A percentile compares a stretch with the other conserved stretches of the same genome.
Conservation (phyloP, 371 early-diverging fungal genomes). For the Cokeromyces recurvatus region DNA sequence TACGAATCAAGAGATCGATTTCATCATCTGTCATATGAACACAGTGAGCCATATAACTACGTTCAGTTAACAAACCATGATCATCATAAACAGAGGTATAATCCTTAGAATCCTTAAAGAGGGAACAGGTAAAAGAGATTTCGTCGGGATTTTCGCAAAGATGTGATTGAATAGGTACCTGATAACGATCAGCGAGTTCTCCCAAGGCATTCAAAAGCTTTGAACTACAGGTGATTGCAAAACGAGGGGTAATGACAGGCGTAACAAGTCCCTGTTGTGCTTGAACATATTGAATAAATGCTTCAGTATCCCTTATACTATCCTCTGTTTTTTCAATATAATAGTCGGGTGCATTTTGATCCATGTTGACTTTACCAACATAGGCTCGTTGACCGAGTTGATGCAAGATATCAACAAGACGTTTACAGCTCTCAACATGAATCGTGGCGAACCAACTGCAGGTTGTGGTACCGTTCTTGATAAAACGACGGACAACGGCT, state of each 20-base stretch:
- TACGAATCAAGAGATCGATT: constrained; percentile 50
- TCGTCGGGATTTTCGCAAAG: constrained; percentile 80
- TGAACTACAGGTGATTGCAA: constrained; percentile 78
- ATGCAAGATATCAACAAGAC: constrained; percentile 65
- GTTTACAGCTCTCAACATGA: constrained; percentile 68
- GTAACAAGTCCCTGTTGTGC: constrained; percentile 42
- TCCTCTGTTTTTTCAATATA: constrained; percentile 76
- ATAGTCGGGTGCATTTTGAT: constrained; percentile 74
- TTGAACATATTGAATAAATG: constrained; percentile 61
- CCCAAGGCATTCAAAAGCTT: constrained; percentile 65
- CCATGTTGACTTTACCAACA: constrained; percentile 95
- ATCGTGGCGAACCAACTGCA: constrained; percentile 91
- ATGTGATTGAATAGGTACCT: constrained; percentile 79
- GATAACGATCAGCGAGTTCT: constrained; percentile 60
- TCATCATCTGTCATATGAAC: constrained; percentile 80
- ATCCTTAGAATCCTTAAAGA: constrained; percentile 65
- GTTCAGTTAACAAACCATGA: constrained; percentile 58
- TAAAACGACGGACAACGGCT: constrained; percentile 59
- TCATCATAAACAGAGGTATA: constrained; percentile 79
- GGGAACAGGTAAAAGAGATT: constrained; percentile 58
- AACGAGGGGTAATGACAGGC: constrained; percentile 88
- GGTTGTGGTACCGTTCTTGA: constrained; percentile 80
- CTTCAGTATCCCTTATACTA: constrained; percentile 64
- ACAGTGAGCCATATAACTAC: constrained; percentile 90
- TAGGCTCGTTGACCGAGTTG: constrained; percentile 83